Conservation (phyloP, 2,329 filamentous ascomycete species). For the Botrytis fabae region DNA sequence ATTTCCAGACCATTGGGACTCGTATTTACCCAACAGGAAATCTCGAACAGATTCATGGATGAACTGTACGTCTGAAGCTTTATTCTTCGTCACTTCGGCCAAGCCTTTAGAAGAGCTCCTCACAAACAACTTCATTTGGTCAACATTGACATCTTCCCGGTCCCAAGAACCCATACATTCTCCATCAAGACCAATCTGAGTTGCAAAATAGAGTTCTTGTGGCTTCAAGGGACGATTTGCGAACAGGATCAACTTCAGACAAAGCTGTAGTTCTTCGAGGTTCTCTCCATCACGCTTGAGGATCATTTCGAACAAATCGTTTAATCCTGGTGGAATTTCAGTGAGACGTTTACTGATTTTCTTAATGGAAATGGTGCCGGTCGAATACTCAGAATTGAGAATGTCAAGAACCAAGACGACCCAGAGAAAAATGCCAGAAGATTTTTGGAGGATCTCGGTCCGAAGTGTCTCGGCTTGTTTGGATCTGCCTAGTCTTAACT, state of each 20-base stretch:
- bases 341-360: constrained; percentile 44
- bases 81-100: constrained; percentile 42
- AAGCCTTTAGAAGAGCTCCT: constrained; percentile 47
- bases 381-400: constrained; percentile 46
- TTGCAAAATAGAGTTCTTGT: constrained; percentile 33
- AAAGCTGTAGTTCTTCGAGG: constrained; percentile 46
- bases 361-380: constrained; percentile 34
- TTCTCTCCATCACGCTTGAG: constrained; percentile 46
- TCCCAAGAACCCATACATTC: constrained; percentile 29
- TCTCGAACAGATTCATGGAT: constrained; percentile 46
- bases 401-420: constrained; percentile 40
- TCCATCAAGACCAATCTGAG: constrained; percentile 28
- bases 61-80: constrained; percentile 43
- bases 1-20: constrained; percentile 27
- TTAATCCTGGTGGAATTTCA: constrained; percentile 31
- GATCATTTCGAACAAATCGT: constrained; percentile 30
- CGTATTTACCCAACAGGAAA: constrained; percentile 44
- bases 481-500: constrained; percentile 30
- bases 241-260: constrained; percentile 56
- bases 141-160: constrained; percentile 33
- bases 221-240: constrained; percentile 39
- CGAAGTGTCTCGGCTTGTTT: constrained; percentile 26
- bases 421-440: constrained; percentile 33
- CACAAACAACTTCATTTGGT: constrained; percentile 42
- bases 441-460: constrained; percentile 27